Conservation (phyloP, 371 early-diverging fungal genomes). For the Apophysomyces ossiformis region DNA sequence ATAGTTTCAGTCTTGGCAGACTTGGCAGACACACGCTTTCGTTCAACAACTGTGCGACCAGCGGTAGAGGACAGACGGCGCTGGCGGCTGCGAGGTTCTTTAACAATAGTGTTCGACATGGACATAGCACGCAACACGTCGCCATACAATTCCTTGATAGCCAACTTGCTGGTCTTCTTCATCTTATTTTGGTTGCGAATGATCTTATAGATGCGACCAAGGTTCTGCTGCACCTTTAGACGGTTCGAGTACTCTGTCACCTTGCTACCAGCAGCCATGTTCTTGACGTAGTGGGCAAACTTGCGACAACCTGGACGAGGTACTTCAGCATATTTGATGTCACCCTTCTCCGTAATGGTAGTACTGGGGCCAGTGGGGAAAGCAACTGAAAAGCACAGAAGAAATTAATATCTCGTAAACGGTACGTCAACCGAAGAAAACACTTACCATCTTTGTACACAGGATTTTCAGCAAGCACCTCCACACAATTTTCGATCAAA, state of each 20-base stretch:
- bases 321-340: conserved; percentile 84
- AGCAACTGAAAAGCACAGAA: conserved; percentile 38
- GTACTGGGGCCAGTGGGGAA: conserved; percentile 87
- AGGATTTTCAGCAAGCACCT: conserved; percentile 76
- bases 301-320: conserved; percentile 70
- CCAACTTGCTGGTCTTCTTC: conserved; percentile 74
- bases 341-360: conserved; percentile 77
- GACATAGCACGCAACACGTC: conserved; percentile 78
- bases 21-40: conserved; percentile 52
- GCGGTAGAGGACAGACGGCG: conserved; percentile 57
- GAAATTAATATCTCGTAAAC: not conserved
- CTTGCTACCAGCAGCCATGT: conserved; percentile 74
- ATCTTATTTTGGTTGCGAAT: conserved; percentile 76
- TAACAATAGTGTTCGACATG: conserved; percentile 72
- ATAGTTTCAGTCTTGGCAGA: conserved; percentile 70
- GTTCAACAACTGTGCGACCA: conserved; percentile 45
- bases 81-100: conserved; percentile 55
- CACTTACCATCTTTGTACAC: conserved; percentile 86
- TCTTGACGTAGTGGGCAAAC: conserved; percentile 72
- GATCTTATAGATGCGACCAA: conserved; percentile 80
- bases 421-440: not conserved
- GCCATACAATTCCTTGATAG: conserved; percentile 72
- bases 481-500: conserved; percentile 88
- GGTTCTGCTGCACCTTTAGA: conserved; percentile 78
- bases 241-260: conserved; percentile 73